Conservation (phyloP, 2,329 filamentous ascomycete species). For the Trichophyton schoenleinii region DNA sequence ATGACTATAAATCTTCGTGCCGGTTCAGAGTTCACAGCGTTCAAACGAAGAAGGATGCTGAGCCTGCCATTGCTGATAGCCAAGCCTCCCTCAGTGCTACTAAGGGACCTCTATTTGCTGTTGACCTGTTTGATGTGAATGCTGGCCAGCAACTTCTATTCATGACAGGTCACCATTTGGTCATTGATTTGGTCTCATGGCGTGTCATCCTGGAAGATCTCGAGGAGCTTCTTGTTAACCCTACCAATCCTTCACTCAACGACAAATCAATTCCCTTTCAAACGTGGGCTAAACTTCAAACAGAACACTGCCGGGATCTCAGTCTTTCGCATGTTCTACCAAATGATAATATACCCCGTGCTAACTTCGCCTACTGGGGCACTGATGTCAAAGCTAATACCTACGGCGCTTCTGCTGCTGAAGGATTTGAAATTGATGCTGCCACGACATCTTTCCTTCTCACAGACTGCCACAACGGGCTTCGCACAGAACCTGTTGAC, state of each 20-base stretch:
- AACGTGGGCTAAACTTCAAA: constrained; percentile 26
- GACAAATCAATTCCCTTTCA: constrained; percentile 29
- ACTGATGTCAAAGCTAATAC: constrained; percentile 22
- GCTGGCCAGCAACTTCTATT: constrained; percentile 19
- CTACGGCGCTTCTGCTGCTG: constrained; percentile 26
- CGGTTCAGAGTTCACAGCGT: constrained; percentile 21
- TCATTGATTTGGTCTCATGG: constrained; percentile 17
- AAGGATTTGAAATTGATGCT: constrained; percentile 24
- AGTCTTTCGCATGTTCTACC: constrained; percentile 14
- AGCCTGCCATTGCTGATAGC: constrained; percentile 20
- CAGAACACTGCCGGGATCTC: constrained; percentile 15
- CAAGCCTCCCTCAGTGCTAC: constrained; percentile 23
- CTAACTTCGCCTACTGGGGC: constrained; percentile 29
- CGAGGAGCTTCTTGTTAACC: constrained; percentile 18
- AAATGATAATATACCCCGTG: constrained; percentile 20
- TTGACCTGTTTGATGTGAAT: constrained; percentile 25
- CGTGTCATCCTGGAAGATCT: constrained; percentile 14
- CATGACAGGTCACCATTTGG: constrained; percentile 25
- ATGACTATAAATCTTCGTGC: constrained; percentile 24
- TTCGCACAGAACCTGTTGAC: constrained; percentile 29
- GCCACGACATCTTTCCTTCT: constrained; percentile 23
- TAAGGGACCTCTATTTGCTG: constrained; percentile 15
- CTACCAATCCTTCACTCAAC: constrained; percentile 19
- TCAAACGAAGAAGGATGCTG: constrained; percentile 16
- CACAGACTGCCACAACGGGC: constrained; percentile 21